These are phyloP conservation scores for Pythium pyrilobum DNA, from an alignment of 352 stramenopile genomes.

Conservation along the genomic window DNA sequence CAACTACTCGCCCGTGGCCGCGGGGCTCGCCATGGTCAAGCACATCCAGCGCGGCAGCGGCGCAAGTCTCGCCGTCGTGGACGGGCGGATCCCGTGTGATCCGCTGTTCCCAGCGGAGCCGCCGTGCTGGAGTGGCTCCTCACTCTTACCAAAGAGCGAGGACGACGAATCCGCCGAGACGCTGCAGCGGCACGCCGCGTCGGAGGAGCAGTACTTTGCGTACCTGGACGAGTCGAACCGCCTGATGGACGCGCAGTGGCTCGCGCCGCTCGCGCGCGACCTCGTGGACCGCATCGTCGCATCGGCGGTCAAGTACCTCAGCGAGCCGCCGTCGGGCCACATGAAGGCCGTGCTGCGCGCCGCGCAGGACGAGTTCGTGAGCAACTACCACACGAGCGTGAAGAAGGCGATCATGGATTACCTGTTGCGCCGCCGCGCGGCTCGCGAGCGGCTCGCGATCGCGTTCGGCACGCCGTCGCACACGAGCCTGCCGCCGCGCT, in stretches of 20 bases:
- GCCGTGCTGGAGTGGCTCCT: background rate
- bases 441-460: conserved; percentile 47
- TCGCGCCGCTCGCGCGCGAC: conserved; percentile 28
- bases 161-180: background rate
- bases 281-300: conserved; percentile 40
- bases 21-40: conserved; percentile 40
- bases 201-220: conserved; percentile 53
- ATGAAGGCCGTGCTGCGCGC: conserved; percentile 38
- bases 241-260: conserved; percentile 34
- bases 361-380: conserved; percentile 39
- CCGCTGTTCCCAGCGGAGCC: conserved; percentile 1
- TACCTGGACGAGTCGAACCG: conserved; percentile 34
- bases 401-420: conserved; percentile 81
- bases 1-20: conserved; percentile 53
- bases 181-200: conserved; percentile 1
- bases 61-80: background rate
- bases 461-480: conserved; percentile 35
- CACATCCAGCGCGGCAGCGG: background rate
- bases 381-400: conserved; percentile 57
- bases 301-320: conserved; percentile 51
- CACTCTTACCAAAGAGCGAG: background rate
- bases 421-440: conserved; percentile 36
- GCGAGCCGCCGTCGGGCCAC: conserved; percentile 19
- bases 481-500: conserved; percentile 39
- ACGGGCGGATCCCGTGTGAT: conserved; percentile 6